Base-by-base conservation (phyloP, 192 early-diverging fungal species). In the Coemansia sp. region DNA sequence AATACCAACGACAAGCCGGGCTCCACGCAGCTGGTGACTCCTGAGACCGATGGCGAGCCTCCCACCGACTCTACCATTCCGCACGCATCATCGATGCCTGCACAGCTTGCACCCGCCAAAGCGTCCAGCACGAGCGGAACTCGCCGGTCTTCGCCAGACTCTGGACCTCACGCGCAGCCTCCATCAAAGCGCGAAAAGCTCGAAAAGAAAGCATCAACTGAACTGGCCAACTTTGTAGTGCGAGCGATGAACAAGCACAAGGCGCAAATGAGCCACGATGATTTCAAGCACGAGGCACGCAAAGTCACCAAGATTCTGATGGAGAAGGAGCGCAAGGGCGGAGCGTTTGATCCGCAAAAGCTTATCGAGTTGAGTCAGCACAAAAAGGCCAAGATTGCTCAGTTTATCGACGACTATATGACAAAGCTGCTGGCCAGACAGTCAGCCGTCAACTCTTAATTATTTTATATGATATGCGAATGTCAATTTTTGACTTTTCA, bases 241-340 rank as follows among this genome's bases (percentile, higher is more conserved):
- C 62, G 65, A 12, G 56, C 42, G 5, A 61, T 83, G 66, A 73
- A 62, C 64, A 76, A 74, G 62, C 77, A 75, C 74, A 80, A 77
- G 63, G 37, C 46, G 17, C 66, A 77, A 59, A 36, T 83, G 28
- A 74, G 64, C 22, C 72, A 73, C 57, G 77, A 76, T 11, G 62
- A 72, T 22, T 83, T 83, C 47, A 83, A 83, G 71, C 72, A 71
- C 47, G 75, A 78, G 61, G 82, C 82, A 3, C 70, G 74, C 37
- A 83, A 83, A 59, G 65, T 83, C 31, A 80, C 74, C 28, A 79
- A 75, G 59, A 71, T 83, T 26, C 50, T 83, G 36, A 66, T 83
- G 73, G 82, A 83, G 51, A 83, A 83, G 63, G 82, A 83, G 48
- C 70, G 71, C 65, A 75, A 75, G 59, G 57, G 62, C 31, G 62